Evolutionary conservation across 2,329 filamentous ascomycete species (phyloP).

Genomic region (Aspergillus versicolor): DNA sequence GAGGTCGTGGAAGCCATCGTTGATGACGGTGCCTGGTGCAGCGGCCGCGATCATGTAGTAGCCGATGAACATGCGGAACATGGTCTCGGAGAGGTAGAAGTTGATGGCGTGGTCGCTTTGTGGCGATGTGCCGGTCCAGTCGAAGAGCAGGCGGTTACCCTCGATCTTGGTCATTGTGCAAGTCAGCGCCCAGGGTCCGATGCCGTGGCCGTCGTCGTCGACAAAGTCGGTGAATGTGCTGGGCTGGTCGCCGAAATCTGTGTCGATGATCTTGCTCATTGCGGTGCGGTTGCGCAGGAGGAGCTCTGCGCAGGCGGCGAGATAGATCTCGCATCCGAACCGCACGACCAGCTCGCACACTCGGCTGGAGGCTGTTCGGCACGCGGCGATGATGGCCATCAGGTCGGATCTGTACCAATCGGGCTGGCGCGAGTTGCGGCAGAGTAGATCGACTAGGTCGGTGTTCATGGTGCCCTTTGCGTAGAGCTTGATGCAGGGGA

Average conservation of each 20-base stretch:
- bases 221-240: conserved; percentile 51
- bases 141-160: conserved; percentile 46
- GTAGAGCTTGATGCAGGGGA: conserved; percentile 51
- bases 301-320: conserved; percentile 47
- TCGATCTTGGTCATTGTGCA: conserved; percentile 48
- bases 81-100: conserved; percentile 49
- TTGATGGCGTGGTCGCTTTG: conserved; percentile 50
- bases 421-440: conserved; percentile 50
- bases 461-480: conserved; percentile 45
- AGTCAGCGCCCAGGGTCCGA: conserved; percentile 48
- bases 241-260: conserved; percentile 44
- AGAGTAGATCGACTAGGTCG: conserved; percentile 47
- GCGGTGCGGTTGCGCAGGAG: conserved; percentile 46
- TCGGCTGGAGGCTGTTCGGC: conserved; percentile 45
- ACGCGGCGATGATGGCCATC: conserved; percentile 48
- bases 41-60: conserved; percentile 50
- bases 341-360: conserved; percentile 48
- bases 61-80: conserved; percentile 55
- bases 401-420: conserved; percentile 52
- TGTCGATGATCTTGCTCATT: conserved; percentile 48
- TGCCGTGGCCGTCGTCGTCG: conserved; percentile 49
- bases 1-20: conserved; percentile 53
- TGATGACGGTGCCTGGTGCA: conserved; percentile 50
- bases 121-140: conserved; percentile 51
- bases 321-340: conserved; percentile 47